Base-by-base conservation (phyloP, 345 rosid species). In the Moringa oleifera region DNA sequence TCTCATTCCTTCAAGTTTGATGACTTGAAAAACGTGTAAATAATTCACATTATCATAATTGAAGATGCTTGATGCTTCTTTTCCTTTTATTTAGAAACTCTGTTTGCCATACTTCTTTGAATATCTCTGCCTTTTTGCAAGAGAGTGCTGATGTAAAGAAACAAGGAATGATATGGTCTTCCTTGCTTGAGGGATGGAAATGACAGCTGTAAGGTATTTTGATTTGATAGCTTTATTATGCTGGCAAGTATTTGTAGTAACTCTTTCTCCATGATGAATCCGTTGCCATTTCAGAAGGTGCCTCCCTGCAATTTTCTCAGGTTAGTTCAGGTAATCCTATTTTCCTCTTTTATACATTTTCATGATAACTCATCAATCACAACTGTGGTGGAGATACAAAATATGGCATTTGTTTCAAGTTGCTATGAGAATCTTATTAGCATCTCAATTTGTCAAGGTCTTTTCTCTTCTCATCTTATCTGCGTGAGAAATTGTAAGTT, bases 111-210 rank as follows among this genome's bases (percentile, higher is more conserved):
- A 53, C 2, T 23, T 53, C 57, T 21, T 21, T 53, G 16, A 23
- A 53, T 53, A 23, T 53, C 22, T 18, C 20, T 20, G n/a, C 57
- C 17, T 53, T 23, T 53, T 53, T 53, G 57, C 57, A 53, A 53
- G 57, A 53, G 28, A 23, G 21, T 1, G 22, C 28, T 53, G 57
- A 53, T 51, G 1, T 51, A 19, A 51, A 20, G 11, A 20, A 51
- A 15, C 5, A 17, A 51, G 54, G 54, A 51, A 18, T 6, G 20
- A 18, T 20, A 18, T 51, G 2, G 54, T 2, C 22, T 51, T 13
- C 20, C 54, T 15, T 51, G 51, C 54, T 51, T 21, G 13, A 51
- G 2, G 54, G 54, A 20, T 51, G 54, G 54, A 51, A 51, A 41
- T 41, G 6, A 11, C 47, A 11, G 13, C 12, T 41, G 9, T 15